Evolutionary conservation across 306 rosid genomes (phyloP).

Genomic region (Dryas octopetala): DNA sequence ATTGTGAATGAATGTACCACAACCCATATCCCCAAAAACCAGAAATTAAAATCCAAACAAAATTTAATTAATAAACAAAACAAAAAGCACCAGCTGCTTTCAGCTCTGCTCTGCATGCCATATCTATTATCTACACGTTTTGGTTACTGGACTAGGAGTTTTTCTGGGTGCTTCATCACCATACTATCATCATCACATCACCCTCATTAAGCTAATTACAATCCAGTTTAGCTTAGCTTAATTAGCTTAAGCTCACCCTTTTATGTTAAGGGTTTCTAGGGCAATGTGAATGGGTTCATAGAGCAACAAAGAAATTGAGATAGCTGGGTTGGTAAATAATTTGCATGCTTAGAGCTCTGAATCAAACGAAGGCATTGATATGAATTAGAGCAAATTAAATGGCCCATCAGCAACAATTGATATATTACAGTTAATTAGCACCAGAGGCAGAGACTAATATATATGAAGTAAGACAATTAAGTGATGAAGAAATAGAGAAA

Average conservation of each 20-base stretch:
- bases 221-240: not conserved
- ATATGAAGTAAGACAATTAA: not conserved
- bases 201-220: not conserved
- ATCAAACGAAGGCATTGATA: not conserved
- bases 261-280: not conserved
- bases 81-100: not conserved
- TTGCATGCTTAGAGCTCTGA: too few species aligned
- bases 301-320: too few species aligned
- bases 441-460: not conserved
- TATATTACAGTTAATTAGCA: not conserved
- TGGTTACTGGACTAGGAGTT: not conserved
- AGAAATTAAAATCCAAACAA: conserved; percentile 28
- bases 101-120: conserved; percentile 13
- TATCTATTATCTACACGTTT: not conserved
- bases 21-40: conserved; percentile 17
- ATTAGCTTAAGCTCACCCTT: not conserved
- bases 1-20: conserved; percentile 28
- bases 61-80: not conserved
- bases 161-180: not conserved
- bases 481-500: not conserved
- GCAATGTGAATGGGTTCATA: not conserved
- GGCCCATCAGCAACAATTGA: too few species aligned
- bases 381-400: too few species aligned
- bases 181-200: not conserved
- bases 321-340: too few species aligned